phyloP scores from a whole-genome alignment of 805 yeast genomes.

The Cyberlindnera subsufficiens region DNA sequence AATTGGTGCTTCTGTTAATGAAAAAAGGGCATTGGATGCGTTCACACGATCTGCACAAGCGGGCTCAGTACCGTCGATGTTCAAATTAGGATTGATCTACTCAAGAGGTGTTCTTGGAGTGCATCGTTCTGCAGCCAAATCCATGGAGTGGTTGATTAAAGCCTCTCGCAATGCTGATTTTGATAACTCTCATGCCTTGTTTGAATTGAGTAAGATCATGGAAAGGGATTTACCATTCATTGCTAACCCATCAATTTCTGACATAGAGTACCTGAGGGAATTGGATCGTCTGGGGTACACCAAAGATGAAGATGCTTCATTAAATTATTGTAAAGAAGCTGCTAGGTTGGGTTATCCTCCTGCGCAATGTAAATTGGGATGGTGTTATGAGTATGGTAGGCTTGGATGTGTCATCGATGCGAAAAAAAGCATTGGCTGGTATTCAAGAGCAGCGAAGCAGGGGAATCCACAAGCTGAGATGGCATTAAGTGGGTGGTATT shows the following conservation, averaged over 20 bases:
- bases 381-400: slow-evolving; percentile 67
- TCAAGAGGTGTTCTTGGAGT: slow-evolving; percentile 42
- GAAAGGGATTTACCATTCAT: slow-evolving; percentile 37
- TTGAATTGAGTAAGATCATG: slow-evolving; percentile 50
- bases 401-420: slow-evolving; percentile 47
- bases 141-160: slow-evolving; percentile 45
- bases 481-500: slow-evolving; percentile 72
- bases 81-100: slow-evolving; percentile 62
- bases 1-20: slow-evolving; percentile 42
- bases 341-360: slow-evolving; percentile 57
- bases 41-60: slow-evolving; percentile 56
- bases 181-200: slow-evolving; percentile 49
- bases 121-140: slow-evolving; percentile 33
- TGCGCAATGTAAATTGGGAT: slow-evolving; percentile 66
- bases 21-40: slow-evolving; percentile 43
- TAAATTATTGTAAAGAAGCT: slow-evolving; percentile 50
- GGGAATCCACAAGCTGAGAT: slow-evolving; percentile 66
- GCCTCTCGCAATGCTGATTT: slow-evolving; percentile 39
- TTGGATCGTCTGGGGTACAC: slow-evolving; percentile 26
- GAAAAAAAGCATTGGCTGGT: slow-evolving; percentile 65
- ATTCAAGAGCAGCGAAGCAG: slow-evolving; percentile 52
- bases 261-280: slow-evolving; percentile 28
- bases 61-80: slow-evolving; percentile 64
- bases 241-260: slow-evolving; percentile 15
- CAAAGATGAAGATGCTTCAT: slow-evolving; percentile 35